A percentile compares a stretch with the other conserved stretches of the same genome.
These are phyloP conservation scores for Phytophthora litchii DNA, from an alignment of 352 stramenopile genomes.

Conservation along the genomic window DNA sequence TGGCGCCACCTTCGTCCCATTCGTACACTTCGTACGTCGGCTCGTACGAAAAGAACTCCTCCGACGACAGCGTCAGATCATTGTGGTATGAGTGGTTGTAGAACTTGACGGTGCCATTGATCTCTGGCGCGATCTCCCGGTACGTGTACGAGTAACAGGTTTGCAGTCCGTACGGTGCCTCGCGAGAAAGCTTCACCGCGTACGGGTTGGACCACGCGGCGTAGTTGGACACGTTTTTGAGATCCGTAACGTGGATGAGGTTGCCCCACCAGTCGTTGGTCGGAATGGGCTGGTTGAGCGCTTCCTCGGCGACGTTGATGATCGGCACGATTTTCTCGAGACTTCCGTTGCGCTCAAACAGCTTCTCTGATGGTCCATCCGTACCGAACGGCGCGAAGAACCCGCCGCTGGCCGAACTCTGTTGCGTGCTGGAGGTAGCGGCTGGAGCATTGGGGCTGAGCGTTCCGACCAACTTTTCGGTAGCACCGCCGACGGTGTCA, in stretches of 20 bases:
- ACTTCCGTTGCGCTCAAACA: slow-evolving; percentile 52
- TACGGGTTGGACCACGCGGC: slow-evolving; percentile 75
- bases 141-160: slow-evolving; percentile 70
- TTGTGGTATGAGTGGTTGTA: slow-evolving; percentile 71
- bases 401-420: slow-evolving; percentile 13
- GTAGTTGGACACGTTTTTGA: slow-evolving; percentile 50
- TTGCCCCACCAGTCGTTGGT: slow-evolving; percentile 89
- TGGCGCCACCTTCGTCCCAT: slow-evolving; percentile 69
- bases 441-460: slow-evolving; percentile 8
- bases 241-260: slow-evolving; percentile 58
- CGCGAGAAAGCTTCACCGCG: slow-evolving; percentile 54
- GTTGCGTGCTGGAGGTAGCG: slow-evolving; percentile 1
- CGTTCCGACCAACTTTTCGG: slow-evolving; percentile 20
- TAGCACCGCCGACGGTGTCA: slow-evolving; percentile 10
- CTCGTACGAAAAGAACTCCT: slow-evolving; percentile 53
- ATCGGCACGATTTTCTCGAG: slow-evolving; percentile 57
- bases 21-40: slow-evolving; percentile 67
- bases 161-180: slow-evolving; percentile 56
- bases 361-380: slow-evolving; percentile 39
- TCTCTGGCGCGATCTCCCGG: slow-evolving; percentile 42
- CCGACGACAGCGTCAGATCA: slow-evolving; percentile 67
- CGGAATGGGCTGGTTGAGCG: slow-evolving; percentile 60
- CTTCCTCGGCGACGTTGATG: slow-evolving; percentile 61
- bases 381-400: slow-evolving; percentile 53
- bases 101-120: slow-evolving; percentile 60